Base-by-base conservation (phyloP, 768 basidiomycete genomes). In the Austroboletus festivus region DNA sequence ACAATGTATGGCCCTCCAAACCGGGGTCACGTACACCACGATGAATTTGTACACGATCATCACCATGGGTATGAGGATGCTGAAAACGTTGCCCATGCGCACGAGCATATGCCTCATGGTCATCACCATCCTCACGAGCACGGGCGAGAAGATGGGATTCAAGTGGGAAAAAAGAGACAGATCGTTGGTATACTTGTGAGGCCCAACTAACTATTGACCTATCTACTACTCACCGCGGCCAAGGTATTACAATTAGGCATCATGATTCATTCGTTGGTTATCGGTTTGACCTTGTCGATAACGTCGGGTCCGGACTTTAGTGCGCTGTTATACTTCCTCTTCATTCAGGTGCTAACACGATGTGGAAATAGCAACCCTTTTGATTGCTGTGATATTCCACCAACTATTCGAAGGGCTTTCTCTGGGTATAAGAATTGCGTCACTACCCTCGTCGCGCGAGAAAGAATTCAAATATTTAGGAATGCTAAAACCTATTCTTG, bases 381-480 rank as follows among this genome's bases (percentile, higher is more conserved):
- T 86, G 12, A 79, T 83, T 4, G 88, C 88, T 1, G 80, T 91
- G 26, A 70, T 81, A 21, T 91, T 91, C 64, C 90, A 92, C 60
- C 89, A 92, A 57, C 71, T 90, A 10, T 92, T 91, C 55, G 89
- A 91, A 58, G 89, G 89, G 0, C 74, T 92, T 10, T 89, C 89
- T 1, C 75, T 92, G 21, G 89, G 89, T 3, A 86, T 91, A 44
- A 79, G 89, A 15, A 87, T 89, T 60, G 80, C 89, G 1, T 73
- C 78, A 3, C 72, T 91, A 13, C 83, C 86, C 0, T 70, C 79
- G 1, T 55, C 57, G 35, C 56, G 37, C 16, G 60, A 59, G 16
- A 39, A 28, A 19, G 51, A 55, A n/a, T 63, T 58, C 18, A 47
- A 52, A 15, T 57, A 56, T 22, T 31, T 66, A 19, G 53, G 56